Base-by-base conservation (phyloP, 176 grass and related monocot genomes). In the Panicum miliaceum region DNA sequence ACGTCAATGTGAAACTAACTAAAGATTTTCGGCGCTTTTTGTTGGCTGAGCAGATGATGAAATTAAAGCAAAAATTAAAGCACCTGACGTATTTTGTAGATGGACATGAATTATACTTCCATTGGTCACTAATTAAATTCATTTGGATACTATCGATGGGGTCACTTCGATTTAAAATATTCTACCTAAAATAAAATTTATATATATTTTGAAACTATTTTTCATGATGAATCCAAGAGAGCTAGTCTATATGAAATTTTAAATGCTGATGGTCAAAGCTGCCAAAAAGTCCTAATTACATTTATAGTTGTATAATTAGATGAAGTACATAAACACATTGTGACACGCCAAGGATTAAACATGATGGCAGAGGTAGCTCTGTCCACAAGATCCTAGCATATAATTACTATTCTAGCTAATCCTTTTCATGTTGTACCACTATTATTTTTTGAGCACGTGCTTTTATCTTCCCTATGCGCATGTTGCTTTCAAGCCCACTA, bases 401-500 rank as follows among this genome's bases (percentile, higher is more conserved):
- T 63, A 67, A 8, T 58, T 57, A 66, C 11, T 36, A 65, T 6
- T 35, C 25, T 27, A 73, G 45, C 86, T 35, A 65, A 86, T 83
- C 47, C 6, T 58, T 60, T 74, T 15, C 29, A 19, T 9, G 67
- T 54, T 35, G 59, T 51, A 45, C 12, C n/a, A 62, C 71, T 64
- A n/a, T 47, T 57, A 60, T n/a, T 8, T 48, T 90, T 80, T 0
- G 5, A 56, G 68, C 89, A 91, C 89, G 89, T 91, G 85, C 34
- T 75, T 67, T 68, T 51, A 58, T 84, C 69, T 53, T 70, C 50
- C 42, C 36, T 45, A 42, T 73, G 71, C 71, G 71, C 71, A 73
- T 18, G 81, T 91, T 81, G 81, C 89, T 91, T 80, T 91, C 89
- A 87, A 70, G 62, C 35, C 81, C 89, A 86, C 74, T 68, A 53